Conservation (phyloP, 2,329 filamentous ascomycete genomes). For the Diplocarpon mali region DNA sequence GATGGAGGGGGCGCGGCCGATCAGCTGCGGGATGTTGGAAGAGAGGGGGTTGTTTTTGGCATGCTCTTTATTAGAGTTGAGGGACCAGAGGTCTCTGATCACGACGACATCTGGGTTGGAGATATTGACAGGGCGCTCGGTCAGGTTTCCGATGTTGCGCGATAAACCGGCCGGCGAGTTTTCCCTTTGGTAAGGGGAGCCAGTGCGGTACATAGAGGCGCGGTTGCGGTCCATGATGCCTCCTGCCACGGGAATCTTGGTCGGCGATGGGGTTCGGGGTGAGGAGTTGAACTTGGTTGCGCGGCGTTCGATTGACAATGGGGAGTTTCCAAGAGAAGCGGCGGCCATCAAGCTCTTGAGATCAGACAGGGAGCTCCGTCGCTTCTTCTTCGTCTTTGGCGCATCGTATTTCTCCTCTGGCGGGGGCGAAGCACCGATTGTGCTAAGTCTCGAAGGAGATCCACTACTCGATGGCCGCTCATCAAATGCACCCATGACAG, state of each 20-base stretch:
- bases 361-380: slow-evolving; percentile 85
- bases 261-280: slow-evolving; percentile 26
- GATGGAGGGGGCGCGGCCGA: slow-evolving; percentile 14
- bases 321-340: slow-evolving; percentile 38
- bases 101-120: slow-evolving; percentile 18
- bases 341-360: slow-evolving; percentile 58
- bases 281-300: slow-evolving; percentile 17
- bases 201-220: slow-evolving; percentile 15
- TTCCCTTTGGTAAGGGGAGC: slow-evolving; percentile 24
- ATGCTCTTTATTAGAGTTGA: slow-evolving; percentile 15
- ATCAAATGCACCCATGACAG: slow-evolving; percentile 51
- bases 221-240: slow-evolving; percentile 21
- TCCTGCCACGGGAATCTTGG: slow-evolving; percentile 23
- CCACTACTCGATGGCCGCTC: slow-evolving; percentile 49
- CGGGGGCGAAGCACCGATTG: slow-evolving; percentile 26
- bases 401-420: slow-evolving; percentile 34
- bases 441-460: slow-evolving; percentile 19
- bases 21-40: slow-evolving; percentile 26
- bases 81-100: slow-evolving; percentile 22
- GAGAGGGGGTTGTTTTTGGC: slow-evolving; percentile 20
- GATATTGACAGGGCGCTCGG: slow-evolving; percentile 24
- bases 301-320: slow-evolving; percentile 23
- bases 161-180: slow-evolving; percentile 13
- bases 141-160: slow-evolving; percentile 21
- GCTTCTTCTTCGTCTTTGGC: slow-evolving; percentile 54